Evolutionary conservation across 2,329 filamentous ascomycete genomes (phyloP).

Genomic region (Verticillium longisporum): DNA sequence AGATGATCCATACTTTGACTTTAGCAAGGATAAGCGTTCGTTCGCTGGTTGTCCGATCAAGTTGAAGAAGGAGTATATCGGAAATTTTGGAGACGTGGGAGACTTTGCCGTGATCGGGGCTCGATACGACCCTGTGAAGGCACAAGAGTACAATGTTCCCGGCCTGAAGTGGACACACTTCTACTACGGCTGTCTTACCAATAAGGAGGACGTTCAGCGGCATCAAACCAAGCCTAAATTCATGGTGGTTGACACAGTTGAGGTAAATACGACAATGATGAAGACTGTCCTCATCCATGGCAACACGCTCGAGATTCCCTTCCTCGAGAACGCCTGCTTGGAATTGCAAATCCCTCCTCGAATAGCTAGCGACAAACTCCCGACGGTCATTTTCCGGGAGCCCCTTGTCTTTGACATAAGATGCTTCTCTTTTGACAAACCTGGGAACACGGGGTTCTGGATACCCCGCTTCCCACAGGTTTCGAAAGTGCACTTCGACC

Average conservation of each 20-base stretch:
- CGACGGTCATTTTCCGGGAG: constrained; percentile 53
- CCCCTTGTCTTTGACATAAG: constrained; percentile 76
- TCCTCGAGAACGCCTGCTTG: constrained; percentile 31
- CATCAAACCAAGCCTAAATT: constrained; percentile 51
- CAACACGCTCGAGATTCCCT: constrained; percentile 33
- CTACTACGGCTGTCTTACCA: constrained; percentile 68
- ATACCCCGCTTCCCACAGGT: constrained; percentile 71
- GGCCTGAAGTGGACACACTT: constrained; percentile 72
- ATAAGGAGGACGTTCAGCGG: constrained; percentile 51
- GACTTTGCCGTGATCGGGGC: constrained; percentile 78
- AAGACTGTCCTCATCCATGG: constrained; percentile 40
- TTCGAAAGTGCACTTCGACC: constrained; percentile 70
- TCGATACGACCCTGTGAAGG: constrained; percentile 59
- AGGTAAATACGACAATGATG: constrained; percentile 46
- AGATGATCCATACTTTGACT: constrained; percentile 70
- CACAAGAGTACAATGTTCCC: constrained; percentile 44
- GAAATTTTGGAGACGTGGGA: constrained; percentile 70
- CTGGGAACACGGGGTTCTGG: constrained; percentile 62
- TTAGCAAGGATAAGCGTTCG: constrained; percentile 24
- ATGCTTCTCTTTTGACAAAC: constrained; percentile 73
- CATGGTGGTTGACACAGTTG: constrained; percentile 58
- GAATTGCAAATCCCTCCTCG: constrained; percentile 39
- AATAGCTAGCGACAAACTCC: constrained; percentile 30
- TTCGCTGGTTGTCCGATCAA: constrained; percentile 61
- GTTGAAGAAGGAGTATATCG: constrained; percentile 79